A percentile compares a stretch with the other conserved stretches of the same genome.
These are phyloP conservation scores for Cladosporium sp. DNA, from an alignment of 2,329 filamentous ascomycete species.

Conservation along the genomic window DNA sequence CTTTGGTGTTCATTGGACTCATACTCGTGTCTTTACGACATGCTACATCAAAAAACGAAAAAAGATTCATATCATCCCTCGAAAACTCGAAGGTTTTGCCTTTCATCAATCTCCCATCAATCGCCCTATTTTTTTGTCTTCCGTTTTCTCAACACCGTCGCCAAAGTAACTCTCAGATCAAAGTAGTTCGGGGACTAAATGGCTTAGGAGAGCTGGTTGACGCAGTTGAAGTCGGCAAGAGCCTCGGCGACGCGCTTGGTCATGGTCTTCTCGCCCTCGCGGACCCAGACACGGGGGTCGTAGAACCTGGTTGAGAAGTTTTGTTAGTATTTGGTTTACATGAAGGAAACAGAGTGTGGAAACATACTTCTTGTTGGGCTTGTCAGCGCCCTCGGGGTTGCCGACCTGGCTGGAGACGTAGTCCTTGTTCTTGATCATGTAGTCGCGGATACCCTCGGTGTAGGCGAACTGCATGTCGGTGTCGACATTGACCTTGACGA, in stretches of 20 bases:
- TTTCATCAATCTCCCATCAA: no score
- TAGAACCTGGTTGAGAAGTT: constrained; percentile 33
- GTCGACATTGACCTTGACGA: constrained; percentile 99
- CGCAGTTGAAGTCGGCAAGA: constrained; percentile 86
- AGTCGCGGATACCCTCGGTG: constrained; percentile 87
- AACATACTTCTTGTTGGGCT: constrained; percentile 89
- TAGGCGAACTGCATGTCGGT: constrained; percentile 97
- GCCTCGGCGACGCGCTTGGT: constrained; percentile 69
- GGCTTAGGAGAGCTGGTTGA: constrained; percentile 52
- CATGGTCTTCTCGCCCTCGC: constrained; percentile 98
- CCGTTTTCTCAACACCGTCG: background rate
- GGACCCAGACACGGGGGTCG: constrained; percentile 87
- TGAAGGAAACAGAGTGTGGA: background rate
- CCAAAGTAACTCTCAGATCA: background rate
- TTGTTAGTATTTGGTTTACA: constrained; percentile 27
- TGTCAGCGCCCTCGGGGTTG: constrained; percentile 91
- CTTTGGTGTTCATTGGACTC: no score
- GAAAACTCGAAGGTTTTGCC: no score
- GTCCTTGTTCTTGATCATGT: constrained; percentile 88
- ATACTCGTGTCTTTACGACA: no score
- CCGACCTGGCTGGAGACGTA: constrained; percentile 83
- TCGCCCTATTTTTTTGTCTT: background rate
- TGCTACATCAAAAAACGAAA: no score
- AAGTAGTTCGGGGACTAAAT: background rate
- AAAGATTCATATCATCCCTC: no score